Base-by-base conservation (phyloP, 2,329 filamentous ascomycete genomes). In the Colletotrichum tropicicola region DNA sequence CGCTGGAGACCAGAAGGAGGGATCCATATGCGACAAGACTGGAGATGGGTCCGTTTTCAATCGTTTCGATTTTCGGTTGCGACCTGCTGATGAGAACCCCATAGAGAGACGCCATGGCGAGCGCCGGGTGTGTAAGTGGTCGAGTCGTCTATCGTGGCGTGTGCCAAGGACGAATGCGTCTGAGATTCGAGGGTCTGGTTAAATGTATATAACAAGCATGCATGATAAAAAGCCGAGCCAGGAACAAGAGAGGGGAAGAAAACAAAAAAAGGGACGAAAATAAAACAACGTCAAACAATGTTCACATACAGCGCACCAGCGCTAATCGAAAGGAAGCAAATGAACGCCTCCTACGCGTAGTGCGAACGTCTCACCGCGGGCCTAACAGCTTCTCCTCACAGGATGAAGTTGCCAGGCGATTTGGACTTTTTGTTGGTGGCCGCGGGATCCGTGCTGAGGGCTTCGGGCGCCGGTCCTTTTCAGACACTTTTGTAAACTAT, bases 1-100 rank as follows among this genome's bases (percentile, higher is more conserved):
- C 30, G 44, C 59, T 58, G 8, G 53, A 43, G 27, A 59, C 54
- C 17, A 69, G 51, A n/a, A 69, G 64, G 7, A 69, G 51, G 6
- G 67, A 64, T 1, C 63, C 66, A 5, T 25, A 61, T 10, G 63
- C 13, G 3, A 59, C 37, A 4, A 59, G 53, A 5, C 49, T 17
- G 8, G 66, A 67, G 6, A 68, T 49, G 6, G 58, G 58, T 12
- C 65, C 63, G 5, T 63, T 59, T 21, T 54, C 8, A 6, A 66
- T 53, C 6, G 59, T 63, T 10, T 63, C 63, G 52, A 66, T 66
- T 9, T 66, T 66, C 0, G 63, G 63, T 12, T 28, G 12, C 7
- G 48, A 47, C 57, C 61, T 47, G 43, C 43, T n/a, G 9, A 48
- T 21, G 12, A 57, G 35, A 23, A n/a, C 27, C 7, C 12, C 6